These are phyloP conservation scores for Taphrina sp. DNA, from an alignment of 1,139 yeast species.

Conservation along the genomic window DNA sequence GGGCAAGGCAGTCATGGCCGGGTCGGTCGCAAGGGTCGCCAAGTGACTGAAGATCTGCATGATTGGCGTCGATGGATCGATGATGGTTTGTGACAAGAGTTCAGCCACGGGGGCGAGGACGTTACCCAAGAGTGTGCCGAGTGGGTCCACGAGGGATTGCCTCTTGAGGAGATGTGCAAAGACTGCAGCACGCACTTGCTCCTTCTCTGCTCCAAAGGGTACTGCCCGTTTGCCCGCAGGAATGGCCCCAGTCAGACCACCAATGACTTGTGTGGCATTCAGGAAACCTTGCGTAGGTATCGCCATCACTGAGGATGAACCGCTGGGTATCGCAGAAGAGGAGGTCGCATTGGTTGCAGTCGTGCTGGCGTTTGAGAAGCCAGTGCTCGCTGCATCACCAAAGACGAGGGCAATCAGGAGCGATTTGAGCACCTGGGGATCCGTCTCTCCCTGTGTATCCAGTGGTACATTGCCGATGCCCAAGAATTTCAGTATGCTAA, in stretches of 20 bases:
- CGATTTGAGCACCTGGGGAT: constrained; percentile 10
- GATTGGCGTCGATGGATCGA: constrained; percentile 7
- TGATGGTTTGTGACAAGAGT: not conserved
- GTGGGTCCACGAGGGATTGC: not conserved
- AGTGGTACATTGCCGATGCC: constrained; percentile 8
- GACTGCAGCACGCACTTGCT: not conserved
- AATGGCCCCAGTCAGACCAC: too few species aligned
- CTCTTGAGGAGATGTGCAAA: constrained; percentile 1
- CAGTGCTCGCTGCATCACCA: not conserved
- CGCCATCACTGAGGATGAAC: not conserved
- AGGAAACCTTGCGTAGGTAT: not conserved
- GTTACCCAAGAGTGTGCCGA: not conserved
- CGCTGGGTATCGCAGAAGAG: not conserved
- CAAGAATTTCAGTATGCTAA: not conserved
- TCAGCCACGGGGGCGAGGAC: not conserved
- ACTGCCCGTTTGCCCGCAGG: constrained; percentile 8
- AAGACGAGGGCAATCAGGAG: constrained; percentile 3
- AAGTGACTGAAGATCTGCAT: constrained; percentile 6
- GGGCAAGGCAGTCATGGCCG: not conserved
- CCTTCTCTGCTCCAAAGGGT: constrained; percentile 2
- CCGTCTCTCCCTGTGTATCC: constrained; percentile 3
- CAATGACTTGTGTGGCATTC: not conserved
- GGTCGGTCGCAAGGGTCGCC: constrained; percentile 11
- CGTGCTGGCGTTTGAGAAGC: not conserved
- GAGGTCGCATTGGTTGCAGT: not conserved